Evolutionary conservation across 768 basidiomycete genomes (phyloP).

Genomic region (Boletus coccyginus): DNA sequence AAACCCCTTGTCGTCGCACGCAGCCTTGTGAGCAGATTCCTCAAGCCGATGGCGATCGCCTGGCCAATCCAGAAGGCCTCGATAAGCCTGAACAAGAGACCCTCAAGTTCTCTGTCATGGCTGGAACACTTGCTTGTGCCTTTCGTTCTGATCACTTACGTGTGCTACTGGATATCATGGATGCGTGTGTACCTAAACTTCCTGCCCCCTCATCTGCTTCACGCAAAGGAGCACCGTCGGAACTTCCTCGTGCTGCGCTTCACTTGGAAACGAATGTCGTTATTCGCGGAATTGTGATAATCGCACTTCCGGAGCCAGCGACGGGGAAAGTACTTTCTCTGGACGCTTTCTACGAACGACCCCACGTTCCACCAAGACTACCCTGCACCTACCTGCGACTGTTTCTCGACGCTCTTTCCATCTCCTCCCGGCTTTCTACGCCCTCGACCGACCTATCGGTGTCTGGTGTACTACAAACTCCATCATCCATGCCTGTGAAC

Average conservation of each 20-base stretch:
- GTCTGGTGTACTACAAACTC: not conserved
- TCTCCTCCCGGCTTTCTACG: slow-evolving; percentile 15
- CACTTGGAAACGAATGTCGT: slow-evolving; percentile 34
- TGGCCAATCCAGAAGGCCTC: slow-evolving; percentile 2
- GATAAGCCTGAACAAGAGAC: slow-evolving; percentile 26
- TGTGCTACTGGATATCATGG: slow-evolving; percentile 42
- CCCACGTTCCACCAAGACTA: slow-evolving; percentile 55
- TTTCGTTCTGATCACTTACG: slow-evolving; percentile 57
- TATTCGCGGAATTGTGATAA: slow-evolving; percentile 45
- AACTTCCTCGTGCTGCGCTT: slow-evolving; percentile 23
- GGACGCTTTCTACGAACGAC: slow-evolving; percentile 51
- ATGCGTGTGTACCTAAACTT: slow-evolving; percentile 30
- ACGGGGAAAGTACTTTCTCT: slow-evolving; percentile 14
- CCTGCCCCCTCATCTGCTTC: slow-evolving; percentile 14
- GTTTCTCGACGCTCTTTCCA: slow-evolving; percentile 39
- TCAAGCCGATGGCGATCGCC: slow-evolving; percentile 3
- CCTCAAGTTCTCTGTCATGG: slow-evolving; percentile 39
- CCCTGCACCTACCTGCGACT: slow-evolving; percentile 52
- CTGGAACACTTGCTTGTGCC: slow-evolving; percentile 55
- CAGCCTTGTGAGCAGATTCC: slow-evolving; percentile 9
- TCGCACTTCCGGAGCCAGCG: slow-evolving; percentile 41
- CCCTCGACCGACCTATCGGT: slow-evolving; percentile 1
- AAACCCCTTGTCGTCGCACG: slow-evolving; percentile 39
- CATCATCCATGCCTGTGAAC: not conserved
- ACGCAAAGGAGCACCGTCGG: slow-evolving; percentile 10